phyloP scores from a whole-genome alignment of 176 grass and related monocot species.

The Puya raimondii region DNA sequence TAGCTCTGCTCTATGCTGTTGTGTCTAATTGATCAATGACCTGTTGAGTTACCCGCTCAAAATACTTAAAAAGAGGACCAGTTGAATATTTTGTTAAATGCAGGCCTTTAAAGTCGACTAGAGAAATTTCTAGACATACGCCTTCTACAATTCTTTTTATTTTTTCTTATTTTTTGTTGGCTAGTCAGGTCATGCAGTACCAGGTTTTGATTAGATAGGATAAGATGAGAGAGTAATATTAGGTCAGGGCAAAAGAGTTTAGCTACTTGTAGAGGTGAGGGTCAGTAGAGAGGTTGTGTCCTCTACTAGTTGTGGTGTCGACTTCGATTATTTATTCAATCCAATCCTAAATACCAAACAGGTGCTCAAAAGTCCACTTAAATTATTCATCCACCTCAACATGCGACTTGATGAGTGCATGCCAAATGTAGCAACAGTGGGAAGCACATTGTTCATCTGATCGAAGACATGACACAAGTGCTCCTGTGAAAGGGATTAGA shows the following conservation, averaged over 20 bases:
- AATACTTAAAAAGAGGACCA: background rate
- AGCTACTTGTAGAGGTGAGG: too few species aligned
- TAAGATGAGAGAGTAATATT: too few species aligned
- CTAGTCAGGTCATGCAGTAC: too few species aligned
- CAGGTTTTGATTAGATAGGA: too few species aligned
- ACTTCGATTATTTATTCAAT: too few species aligned
- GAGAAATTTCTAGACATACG: background rate
- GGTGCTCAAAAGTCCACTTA: background rate
- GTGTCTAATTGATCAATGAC: background rate
- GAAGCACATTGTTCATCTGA: slow-evolving; percentile 6
- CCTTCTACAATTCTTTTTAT: background rate
- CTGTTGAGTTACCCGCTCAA: background rate
- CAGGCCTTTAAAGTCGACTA: background rate
- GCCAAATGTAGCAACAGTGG: slow-evolving; percentile 42
- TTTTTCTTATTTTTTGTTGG: background rate
- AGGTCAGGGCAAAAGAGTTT: too few species aligned
- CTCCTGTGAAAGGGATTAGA: slow-evolving; percentile 15
- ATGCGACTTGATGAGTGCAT: slow-evolving; percentile 11
- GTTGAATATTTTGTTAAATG: background rate
- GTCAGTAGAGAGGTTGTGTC: too few species aligned
- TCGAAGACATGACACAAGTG: slow-evolving; percentile 1
- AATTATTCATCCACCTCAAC: slow-evolving; percentile 16
- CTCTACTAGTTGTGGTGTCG: too few species aligned
- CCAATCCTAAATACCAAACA: too few species aligned
- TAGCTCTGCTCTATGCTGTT: background rate